Base-by-base conservation (phyloP, 2,329 filamentous ascomycete genomes). In the Diatrype stigma region DNA sequence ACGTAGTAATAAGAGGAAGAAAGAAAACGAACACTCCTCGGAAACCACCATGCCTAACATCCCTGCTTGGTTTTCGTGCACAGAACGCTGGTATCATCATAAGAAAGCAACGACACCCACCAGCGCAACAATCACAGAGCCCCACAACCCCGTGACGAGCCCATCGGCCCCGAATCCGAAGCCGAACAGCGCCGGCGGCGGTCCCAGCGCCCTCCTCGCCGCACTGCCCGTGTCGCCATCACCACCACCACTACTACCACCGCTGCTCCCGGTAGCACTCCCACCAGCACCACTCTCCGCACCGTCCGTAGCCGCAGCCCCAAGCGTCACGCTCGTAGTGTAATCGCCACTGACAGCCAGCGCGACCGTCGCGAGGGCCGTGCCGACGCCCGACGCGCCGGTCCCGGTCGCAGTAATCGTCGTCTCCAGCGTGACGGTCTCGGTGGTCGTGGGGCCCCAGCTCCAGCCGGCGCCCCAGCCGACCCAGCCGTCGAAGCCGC, bases 391-490 rank as follows among this genome's bases (percentile, higher is more conserved):
- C 48, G 68, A 66, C 23, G 57, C 49, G 10, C 48, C n/a, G 34
- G 63, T 60, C 2, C 3, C 19, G 4, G 21, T 3, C 11, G 21
- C 14, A 7, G 40, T 28, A 19, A 10, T 19, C 5, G 59, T 67
- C 8, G 61, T 66, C 14, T 69, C 70, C 32, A 63, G 58, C 3
- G 70, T 72, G 42, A 73, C 61, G 26, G 56, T 67, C 51, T 58
- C 48, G 2, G 70, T 73, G 23, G 63, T 57, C 6, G 70, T 71
- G 11, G 67, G 54, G 1, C 57, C 64, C 67, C 67, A 71, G 38
- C 58, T 64, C 73, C 72, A 75, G 46, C 70, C 72, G 11, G 56
- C 49, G 40, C 71, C 70, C 71, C 72, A 74, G 54, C 67, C 67
- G 22, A 68, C 67, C 62, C 68, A 73, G 30, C 69, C 67, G 30